Conservation (phyloP, 441 rosid genomes). For the Breynia disticha region DNA sequence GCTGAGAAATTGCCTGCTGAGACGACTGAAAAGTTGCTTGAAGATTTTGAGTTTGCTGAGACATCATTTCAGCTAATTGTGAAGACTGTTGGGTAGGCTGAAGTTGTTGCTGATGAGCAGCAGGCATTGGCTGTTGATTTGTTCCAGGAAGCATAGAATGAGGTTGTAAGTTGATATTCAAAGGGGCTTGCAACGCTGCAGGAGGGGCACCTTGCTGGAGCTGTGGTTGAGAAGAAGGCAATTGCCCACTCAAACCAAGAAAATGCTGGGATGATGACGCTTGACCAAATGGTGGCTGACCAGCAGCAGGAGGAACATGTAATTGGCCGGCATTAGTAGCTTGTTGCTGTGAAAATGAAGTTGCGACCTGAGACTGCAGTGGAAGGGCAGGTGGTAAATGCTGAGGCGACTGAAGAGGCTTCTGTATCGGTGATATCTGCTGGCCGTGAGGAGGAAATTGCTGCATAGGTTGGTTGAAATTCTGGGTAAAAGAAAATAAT, state of each 20-base stretch:
- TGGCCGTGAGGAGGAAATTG: conserved; percentile 42
- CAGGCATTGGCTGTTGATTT: conserved; percentile 43
- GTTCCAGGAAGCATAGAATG: conserved; percentile 31
- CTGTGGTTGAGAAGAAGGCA: conserved; percentile 46
- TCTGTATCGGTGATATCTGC: conserved; percentile 64
- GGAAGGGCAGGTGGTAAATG: conserved; percentile 37
- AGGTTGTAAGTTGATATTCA: conserved; percentile 41
- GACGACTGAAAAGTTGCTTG: conserved; percentile 93
- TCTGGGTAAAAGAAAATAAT: conserved; percentile 20
- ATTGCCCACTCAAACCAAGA: conserved; percentile 40
- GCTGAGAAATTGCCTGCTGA: conserved; percentile 88
- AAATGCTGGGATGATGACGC: conserved; percentile 39
- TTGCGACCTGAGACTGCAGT: conserved; percentile 35
- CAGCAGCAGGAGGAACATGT: conserved; percentile 24
- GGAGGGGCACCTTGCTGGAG: conserved; percentile 42
- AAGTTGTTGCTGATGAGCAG: conserved; percentile 48
- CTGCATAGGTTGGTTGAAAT: conserved; percentile 37
- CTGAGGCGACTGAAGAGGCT: conserved; percentile 59
- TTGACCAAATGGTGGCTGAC: conserved; percentile 42
- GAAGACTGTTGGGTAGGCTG: conserved; percentile 80
- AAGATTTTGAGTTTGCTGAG: conserved; percentile 82
- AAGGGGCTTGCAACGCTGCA: conserved; percentile 37
- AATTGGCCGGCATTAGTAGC: conserved; percentile 28
- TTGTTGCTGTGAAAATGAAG: conserved; percentile 38
- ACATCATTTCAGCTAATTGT: conserved; percentile 82